Conservation (phyloP, 2,329 filamentous ascomycete genomes). For the Scleromitrula shiraiana region DNA sequence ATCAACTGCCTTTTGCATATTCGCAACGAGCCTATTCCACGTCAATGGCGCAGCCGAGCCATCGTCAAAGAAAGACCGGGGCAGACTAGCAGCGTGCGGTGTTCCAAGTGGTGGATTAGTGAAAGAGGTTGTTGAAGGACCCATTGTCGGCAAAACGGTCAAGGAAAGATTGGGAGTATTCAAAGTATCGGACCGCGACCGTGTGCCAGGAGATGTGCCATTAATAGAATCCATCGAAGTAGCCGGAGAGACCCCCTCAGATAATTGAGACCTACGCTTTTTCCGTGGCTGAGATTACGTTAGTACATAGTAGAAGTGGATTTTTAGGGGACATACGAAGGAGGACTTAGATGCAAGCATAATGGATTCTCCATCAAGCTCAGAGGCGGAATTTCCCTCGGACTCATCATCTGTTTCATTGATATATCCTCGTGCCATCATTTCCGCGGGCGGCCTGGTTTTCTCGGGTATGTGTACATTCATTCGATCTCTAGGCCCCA, state of each 20-base stretch:
- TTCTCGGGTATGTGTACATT: conserved; percentile 84
- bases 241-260: conserved; percentile 70
- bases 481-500: conserved; percentile 78
- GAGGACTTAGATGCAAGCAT: conserved; percentile 63
- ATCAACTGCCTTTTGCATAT: conserved; percentile 88
- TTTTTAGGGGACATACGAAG: conserved; percentile 44
- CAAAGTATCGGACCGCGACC: conserved; percentile 50
- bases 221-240: conserved; percentile 89
- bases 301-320: conserved; percentile 18
- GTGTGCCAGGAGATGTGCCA: conserved; percentile 51
- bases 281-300: conserved; percentile 43
- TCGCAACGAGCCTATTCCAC: conserved; percentile 83
- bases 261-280: conserved; percentile 50
- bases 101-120: conserved; percentile 37
- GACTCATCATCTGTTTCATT: conserved; percentile 89
- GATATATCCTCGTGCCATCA: conserved; percentile 76
- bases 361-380: conserved; percentile 69
- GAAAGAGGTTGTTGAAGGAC: conserved; percentile 44
- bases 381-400: conserved; percentile 72
- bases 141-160: conserved; percentile 23
- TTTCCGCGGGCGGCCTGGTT: conserved; percentile 79
- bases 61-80: conserved; percentile 86
- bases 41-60: conserved; percentile 71
- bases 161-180: conserved; percentile 45
- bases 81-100: conserved; percentile 46